Evolutionary conservation across 345 rosid species (phyloP).

Genomic region (Balakata baccata): DNA sequence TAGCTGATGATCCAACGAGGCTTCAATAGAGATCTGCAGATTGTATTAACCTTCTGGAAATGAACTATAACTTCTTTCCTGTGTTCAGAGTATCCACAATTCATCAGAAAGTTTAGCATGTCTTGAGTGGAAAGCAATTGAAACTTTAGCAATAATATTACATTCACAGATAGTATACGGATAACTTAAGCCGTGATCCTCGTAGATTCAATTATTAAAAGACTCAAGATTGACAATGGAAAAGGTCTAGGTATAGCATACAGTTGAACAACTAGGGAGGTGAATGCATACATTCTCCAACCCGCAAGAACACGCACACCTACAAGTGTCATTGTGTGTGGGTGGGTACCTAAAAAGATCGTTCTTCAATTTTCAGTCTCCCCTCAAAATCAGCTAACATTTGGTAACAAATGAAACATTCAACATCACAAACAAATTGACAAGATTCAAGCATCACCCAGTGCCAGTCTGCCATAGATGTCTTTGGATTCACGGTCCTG

Average conservation of each 20-base stretch:
- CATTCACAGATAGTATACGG: background rate
- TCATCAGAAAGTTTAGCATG: conserved; percentile 3
- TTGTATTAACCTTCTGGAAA: background rate
- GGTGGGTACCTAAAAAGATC: background rate
- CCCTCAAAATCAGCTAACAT: background rate
- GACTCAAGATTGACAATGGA: background rate
- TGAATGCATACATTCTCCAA: background rate
- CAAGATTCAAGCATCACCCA: background rate
- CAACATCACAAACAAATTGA: background rate
- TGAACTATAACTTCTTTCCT: conserved; percentile 26
- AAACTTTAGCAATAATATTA: background rate
- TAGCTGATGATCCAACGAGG: conserved; percentile 1
- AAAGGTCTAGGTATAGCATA: background rate
- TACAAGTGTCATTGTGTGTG: background rate
- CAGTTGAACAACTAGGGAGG: background rate
- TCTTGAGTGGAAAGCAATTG: background rate
- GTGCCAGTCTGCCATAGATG: background rate
- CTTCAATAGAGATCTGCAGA: background rate
- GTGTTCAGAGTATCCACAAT: conserved; percentile 21
- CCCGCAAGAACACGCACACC: conserved; percentile 2
- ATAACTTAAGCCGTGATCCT: background rate
- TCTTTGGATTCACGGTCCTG: background rate
- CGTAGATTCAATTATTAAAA: background rate
- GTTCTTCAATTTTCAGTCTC: background rate
- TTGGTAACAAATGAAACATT: background rate